Base-by-base conservation (phyloP, 495 filamentous ascomycete genomes). In the Neurospora discreta region DNA sequence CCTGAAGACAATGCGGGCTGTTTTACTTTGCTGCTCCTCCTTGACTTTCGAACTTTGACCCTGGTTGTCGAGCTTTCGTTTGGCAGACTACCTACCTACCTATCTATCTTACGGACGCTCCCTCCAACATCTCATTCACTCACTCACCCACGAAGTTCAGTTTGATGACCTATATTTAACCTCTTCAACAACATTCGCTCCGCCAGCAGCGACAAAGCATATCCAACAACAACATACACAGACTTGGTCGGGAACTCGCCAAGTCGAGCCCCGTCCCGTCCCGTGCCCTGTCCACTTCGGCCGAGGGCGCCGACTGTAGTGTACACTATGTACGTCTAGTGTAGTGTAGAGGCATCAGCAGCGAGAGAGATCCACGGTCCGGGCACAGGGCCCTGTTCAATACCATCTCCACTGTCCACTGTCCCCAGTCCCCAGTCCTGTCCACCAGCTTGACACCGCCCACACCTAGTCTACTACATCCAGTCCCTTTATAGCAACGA, bases 371-470 rank as follows among this genome's bases (percentile, higher is more conserved):
- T 65, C 52, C 52, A 33, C 52, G 52, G 52, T 18, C 30, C 26
- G n/a, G n/a, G 33, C 15, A 36, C 33, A 36, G 52, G 52, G 15
- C 52, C 52, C 52, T 65, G 52, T 65, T 65, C 52, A 30, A 65
- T 33, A 33, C 52, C 52, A 65, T 15, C 23, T 33, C 52, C 52
- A 58, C 46, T 71, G 60, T 69, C 60, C 60, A 36, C 46, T 68
- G 43, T 71, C 58, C 26, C 38, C 70, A 44, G 69, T 44, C 58
- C 15, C 36, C 58, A 39, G 38, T 42, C 36, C 58, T 33, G 38
- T 42, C 41, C 36, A 72, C 40, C 58, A 39, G 41, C 71, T 42
- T 60, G 60, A 73, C 60, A 72, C 72, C 43, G 70, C 30, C 46
- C 36, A 40, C 33, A 9, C 20, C 69, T n/a, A 40, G 39, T 52